Evolutionary conservation across 23 red algal species (phyloP), one percentile per base, ranked within the genome.

Genomic region (Chondrus crispus): DNA sequence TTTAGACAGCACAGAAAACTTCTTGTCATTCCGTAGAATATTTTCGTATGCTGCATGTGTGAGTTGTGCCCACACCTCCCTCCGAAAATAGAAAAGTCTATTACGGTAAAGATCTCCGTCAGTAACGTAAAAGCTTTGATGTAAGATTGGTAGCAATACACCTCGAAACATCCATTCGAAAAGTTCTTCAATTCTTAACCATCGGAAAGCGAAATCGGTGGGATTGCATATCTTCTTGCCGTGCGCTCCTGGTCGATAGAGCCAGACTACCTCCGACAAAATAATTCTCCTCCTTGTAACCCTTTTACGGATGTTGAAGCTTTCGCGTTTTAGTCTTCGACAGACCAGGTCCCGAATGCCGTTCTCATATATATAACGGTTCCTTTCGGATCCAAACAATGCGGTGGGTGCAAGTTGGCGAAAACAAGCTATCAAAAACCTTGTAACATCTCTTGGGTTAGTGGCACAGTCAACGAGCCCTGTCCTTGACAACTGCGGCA

Each of bases 61-160:
- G 32, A 92, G 89, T 22, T 41, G 32, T 30, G 89, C 74, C 89
- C 89, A 92, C 28, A 92, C 77, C 33, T 92, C 89, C 20, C 89
- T 19, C 30, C 89, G 76, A 73, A 73, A 92, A 35, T 73, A 75
- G 26, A 92, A 92, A 20, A 84, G 30, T 44, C 89, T 60, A 33
- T 92, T 81, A 44, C 64, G 55, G 33, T 71, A 46, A 42, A 45
- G 60, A 18, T 92, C 79, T 13, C 54, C 48, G n/a, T 92, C 89
- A 7, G 89, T 92, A 19, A 83, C 79, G 46, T 84, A 92, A 57
- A 92, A 92, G 22, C 36, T 83, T 52, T 92, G 89, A 51, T 74
- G 75, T 30, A 92, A 14, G 36, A 92, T 40, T n/a, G 89, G 89
- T 24, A 92, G 50, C 5, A 82, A 6, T n/a, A 92, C 43, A 68